These are phyloP conservation scores for Phoma sp. DNA, from an alignment of 2,329 filamentous ascomycete genomes.

Conservation along the genomic window DNA sequence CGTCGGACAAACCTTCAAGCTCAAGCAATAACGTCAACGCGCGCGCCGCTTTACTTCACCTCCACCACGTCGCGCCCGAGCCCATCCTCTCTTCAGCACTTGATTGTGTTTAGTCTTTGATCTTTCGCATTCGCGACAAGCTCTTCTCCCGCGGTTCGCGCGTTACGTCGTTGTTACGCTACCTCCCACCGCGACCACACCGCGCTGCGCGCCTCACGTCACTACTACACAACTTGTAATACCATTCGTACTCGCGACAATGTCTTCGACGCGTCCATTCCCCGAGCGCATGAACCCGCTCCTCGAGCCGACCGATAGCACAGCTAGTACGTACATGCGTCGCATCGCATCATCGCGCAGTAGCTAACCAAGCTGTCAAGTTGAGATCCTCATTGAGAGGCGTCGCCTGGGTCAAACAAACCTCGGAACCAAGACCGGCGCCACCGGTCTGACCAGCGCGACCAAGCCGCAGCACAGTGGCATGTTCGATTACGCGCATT, in stretches of 20 bases:
- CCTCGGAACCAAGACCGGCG: slow-evolving; percentile 80
- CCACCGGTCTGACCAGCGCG: slow-evolving; percentile 73
- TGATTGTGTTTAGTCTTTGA: slow-evolving; percentile 12
- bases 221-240: slow-evolving; percentile 19
- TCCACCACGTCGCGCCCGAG: slow-evolving; percentile 6
- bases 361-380: slow-evolving; percentile 44
- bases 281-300: slow-evolving; percentile 71
- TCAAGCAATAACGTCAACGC: slow-evolving; percentile 15
- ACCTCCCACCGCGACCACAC: slow-evolving; percentile 6
- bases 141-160: slow-evolving; percentile 6
- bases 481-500: slow-evolving; percentile 93
- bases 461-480: slow-evolving; percentile 77
- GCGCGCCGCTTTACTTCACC: slow-evolving; percentile 12
- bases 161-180: slow-evolving; percentile 19
- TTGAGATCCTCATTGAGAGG: slow-evolving; percentile 72
- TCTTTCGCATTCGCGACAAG: slow-evolving; percentile 11
- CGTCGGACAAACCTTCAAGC: slow-evolving; percentile 12
- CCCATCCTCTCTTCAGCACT: slow-evolving; percentile 8
- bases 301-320: slow-evolving; percentile 67
- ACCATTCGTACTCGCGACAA: slow-evolving; percentile 29
- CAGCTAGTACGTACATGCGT: slow-evolving; percentile 63
- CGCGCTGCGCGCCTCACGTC: slow-evolving; percentile 36
- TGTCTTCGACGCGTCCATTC: slow-evolving; percentile 57
- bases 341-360: slow-evolving; percentile 35
- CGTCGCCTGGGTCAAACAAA: slow-evolving; percentile 93